Evolutionary conservation across 495 filamentous ascomycete genomes (phyloP), one percentile per base, ranked within the genome.

Genomic region (Aspergillus nidulans): DNA sequence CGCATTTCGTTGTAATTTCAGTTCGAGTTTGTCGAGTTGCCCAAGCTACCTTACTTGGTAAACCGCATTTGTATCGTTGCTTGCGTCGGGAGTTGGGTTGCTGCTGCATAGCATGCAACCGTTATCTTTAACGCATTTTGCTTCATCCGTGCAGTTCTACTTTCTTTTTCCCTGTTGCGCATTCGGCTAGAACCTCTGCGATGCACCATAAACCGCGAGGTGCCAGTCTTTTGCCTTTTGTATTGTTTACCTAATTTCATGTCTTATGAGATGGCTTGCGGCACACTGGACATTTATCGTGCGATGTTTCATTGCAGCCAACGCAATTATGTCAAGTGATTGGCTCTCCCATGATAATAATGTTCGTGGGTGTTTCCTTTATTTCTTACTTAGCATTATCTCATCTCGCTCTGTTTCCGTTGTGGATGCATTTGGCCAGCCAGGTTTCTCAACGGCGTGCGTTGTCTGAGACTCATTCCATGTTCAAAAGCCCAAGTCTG

Each of bases 141-240:
- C n/a, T 38, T 25, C 21, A 34, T 49, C 30, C 42, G 18, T 18
- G 34, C 0, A 21, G 6, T 13, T 16, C 3, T 21, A 10, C 34
- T 9, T 19, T 51, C 26, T 19, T 10, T 40, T 52, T 52, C n/a
- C n/a, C 51, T 30, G 18, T 42, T 52, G 32, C 34, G 57, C 24
- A 49, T 24, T 16, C 16, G 30, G 20, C 44, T 52, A 12, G 45
- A 55, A 34, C 59, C 64, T 66, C 63, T 68, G 72, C 72, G 72
- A 76, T 69, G 72, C 55, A 60, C 58, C 56, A 76, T 76, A 76
- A 76, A 76, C 72, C 72, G 72, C 72, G 67, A 59, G 61, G 55
- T 21, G 26, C 23, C n/a, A 23, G 47, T 36, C n/a, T 36, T 52
- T 41, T 48, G 18, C 38, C 36, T 24, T 18, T 52, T 49, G 13